Percentiles rank a stretch among this genome's conserved stretches.
phyloP scores from a whole-genome alignment of 2,329 filamentous ascomycete genomes.

The Aspergillus pseudotamarii region DNA sequence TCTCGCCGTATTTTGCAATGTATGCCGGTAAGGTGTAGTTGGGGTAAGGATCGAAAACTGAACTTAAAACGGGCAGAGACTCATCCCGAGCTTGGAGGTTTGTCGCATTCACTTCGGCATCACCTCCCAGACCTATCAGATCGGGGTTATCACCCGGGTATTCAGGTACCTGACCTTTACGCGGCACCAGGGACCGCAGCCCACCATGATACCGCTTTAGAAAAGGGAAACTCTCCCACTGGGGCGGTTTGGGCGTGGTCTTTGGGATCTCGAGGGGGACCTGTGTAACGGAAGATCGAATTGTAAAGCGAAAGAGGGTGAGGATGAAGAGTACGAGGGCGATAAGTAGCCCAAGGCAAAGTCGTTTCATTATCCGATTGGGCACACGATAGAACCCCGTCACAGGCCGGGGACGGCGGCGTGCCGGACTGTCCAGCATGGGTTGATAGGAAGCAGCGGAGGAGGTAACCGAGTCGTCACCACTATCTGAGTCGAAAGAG shows the following conservation, averaged over 20 bases:
- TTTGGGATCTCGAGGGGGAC: conserved; percentile 54
- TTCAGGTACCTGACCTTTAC: conserved; percentile 72
- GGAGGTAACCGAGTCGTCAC: conserved; percentile 39
- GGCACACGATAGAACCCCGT: conserved; percentile 64
- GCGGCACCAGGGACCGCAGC: conserved; percentile 69
- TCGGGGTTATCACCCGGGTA: conserved; percentile 70
- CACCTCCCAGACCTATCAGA: conserved; percentile 54
- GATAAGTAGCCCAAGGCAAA: conserved; percentile 71
- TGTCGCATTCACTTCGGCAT: conserved; percentile 34
- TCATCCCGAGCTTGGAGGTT: conserved; percentile 27
- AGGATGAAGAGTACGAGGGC: conserved; percentile 76
- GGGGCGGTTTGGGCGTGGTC: conserved; percentile 63
- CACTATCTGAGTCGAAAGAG: conserved; percentile 31
- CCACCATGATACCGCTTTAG: conserved; percentile 89
- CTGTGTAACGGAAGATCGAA: conserved; percentile 41
- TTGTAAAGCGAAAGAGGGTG: conserved; percentile 72
- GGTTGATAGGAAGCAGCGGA: conserved; percentile 56
- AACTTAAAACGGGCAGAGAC: conserved; percentile 48
- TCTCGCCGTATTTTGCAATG: conserved; percentile 57
- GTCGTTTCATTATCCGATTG: conserved; percentile 73
- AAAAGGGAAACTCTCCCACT: conserved; percentile 87
- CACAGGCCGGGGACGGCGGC: conserved; percentile 37
- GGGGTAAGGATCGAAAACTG: conserved; percentile 69
- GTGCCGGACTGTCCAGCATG: conserved; percentile 40
- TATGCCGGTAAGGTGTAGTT: conserved; percentile 63